phyloP scores from a whole-genome alignment of 257 asterid genomes.

The Schizonepeta tenuifolia region DNA sequence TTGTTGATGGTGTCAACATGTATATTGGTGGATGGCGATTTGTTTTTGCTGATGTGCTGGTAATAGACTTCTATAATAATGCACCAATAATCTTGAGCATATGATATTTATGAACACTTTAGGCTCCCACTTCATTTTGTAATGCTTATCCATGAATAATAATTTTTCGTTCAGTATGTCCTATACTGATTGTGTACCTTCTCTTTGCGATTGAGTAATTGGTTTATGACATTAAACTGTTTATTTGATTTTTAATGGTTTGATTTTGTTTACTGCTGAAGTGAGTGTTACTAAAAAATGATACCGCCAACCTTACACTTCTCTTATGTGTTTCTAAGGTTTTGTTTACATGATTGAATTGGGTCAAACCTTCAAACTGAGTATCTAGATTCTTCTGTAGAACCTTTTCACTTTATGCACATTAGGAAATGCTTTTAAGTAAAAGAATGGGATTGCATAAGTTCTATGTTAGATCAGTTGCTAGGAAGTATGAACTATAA shows the following conservation, averaged over 20 bases:
- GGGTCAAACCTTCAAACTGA: constrained; percentile 1
- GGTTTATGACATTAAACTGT: constrained; percentile 10
- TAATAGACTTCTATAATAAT: constrained; percentile 20
- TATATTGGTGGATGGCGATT: constrained; percentile 22
- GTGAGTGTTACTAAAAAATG: background rate
- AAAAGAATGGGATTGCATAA: constrained; percentile 19
- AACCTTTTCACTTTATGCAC: background rate
- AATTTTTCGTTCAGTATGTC: background rate
- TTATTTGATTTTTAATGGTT: constrained; percentile 15
- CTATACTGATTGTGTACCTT: background rate
- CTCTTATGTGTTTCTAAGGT: background rate
- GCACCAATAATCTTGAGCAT: constrained; percentile 22
- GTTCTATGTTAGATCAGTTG: constrained; percentile 18
- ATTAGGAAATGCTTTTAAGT: constrained; percentile 18
- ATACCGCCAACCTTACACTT: background rate
- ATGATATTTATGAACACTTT: constrained; percentile 4
- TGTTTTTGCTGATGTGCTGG: constrained; percentile 17
- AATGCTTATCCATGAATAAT: background rate
- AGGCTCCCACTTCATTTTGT: constrained; percentile 13
- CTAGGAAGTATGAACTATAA: constrained; percentile 4
- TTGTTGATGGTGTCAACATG: constrained; percentile 33
- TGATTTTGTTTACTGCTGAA: constrained; percentile 17
- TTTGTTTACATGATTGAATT: background rate
- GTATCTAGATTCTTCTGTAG: constrained; percentile 16
- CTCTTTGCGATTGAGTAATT: background rate